These are phyloP conservation scores for Trametes elegans DNA, from an alignment of 768 basidiomycete species.

Conservation along the genomic window DNA sequence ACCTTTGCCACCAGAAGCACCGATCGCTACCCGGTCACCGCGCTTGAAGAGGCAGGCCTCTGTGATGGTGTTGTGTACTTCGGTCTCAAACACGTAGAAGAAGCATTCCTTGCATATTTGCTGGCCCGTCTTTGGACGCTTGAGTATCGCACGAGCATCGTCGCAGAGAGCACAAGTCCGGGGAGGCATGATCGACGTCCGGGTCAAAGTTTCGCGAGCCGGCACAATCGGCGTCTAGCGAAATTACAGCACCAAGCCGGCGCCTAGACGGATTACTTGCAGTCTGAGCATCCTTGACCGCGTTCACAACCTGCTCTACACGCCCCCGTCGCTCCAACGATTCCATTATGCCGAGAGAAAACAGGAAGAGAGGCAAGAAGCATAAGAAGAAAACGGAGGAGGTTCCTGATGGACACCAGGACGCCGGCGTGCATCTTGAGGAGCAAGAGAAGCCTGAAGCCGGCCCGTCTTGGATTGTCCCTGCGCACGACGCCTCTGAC, in stretches of 20 bases:
- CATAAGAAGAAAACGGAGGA: constrained; percentile 50
- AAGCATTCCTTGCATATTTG: constrained; percentile 97
- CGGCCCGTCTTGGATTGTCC: constrained; percentile 72
- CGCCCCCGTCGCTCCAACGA: not conserved
- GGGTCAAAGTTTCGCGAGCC: constrained; percentile 11
- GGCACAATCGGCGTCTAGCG: constrained; percentile 1
- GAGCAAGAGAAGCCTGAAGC: constrained; percentile 26
- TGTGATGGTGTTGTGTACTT: constrained; percentile 94
- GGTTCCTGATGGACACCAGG: constrained; percentile 23
- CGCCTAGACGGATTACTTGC: too few species aligned
- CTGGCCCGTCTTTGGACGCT: constrained; percentile 95
- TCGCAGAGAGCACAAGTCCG: constrained; percentile 76
- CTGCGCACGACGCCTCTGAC: constrained; percentile 34
- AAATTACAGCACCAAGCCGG: constrained; percentile 6
- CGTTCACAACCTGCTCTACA: not conserved
- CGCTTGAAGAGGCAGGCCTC: constrained; percentile 79
- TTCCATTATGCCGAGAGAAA: constrained; percentile 65
- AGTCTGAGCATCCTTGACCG: too few species aligned
- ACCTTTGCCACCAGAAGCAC: constrained; percentile 99
- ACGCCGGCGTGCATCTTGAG: constrained; percentile 18
- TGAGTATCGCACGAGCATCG: constrained; percentile 79
- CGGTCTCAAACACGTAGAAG: constrained; percentile 96
- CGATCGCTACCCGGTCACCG: constrained; percentile 94
- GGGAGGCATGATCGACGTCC: constrained; percentile 62
- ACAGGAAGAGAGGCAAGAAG: constrained; percentile 75